phyloP scores from a whole-genome alignment of 257 asterid genomes.

The Cinchona pubescens region DNA sequence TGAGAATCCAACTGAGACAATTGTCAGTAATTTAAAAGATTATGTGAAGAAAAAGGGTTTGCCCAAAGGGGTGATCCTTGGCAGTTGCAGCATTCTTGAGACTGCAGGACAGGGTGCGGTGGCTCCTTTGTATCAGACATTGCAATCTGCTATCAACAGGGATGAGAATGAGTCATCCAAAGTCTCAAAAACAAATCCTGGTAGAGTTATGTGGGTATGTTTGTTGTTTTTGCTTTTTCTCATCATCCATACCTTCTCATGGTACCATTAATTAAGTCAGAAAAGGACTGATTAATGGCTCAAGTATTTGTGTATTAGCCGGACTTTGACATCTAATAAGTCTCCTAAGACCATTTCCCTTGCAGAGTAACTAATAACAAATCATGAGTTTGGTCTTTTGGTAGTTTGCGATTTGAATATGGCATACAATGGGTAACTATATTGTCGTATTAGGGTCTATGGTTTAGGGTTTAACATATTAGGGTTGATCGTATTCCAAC shows the following conservation, averaged over 20 bases:
- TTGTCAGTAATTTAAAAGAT: conserved; percentile 68
- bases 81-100: conserved; percentile 87
- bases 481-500: too few relatives aligned
- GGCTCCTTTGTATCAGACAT: conserved; percentile 72
- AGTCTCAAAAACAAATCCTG: too few relatives aligned
- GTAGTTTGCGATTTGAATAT: background rate
- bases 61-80: conserved; percentile 80
- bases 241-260: background rate
- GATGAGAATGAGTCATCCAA: conserved; percentile 35
- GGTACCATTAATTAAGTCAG: background rate
- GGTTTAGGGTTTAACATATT: too few relatives aligned
- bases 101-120: conserved; percentile 91
- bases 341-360: background rate
- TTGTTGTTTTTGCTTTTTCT: conserved; percentile 12
- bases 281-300: conserved; percentile 3
- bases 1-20: conserved; percentile 90
- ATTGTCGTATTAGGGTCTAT: background rate
- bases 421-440: background rate
- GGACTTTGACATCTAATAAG: too few relatives aligned
- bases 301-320: too few relatives aligned
- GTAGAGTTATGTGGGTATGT: conserved; percentile 79
- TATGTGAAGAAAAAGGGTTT: conserved; percentile 66
- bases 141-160: conserved; percentile 59
- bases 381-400: background rate
- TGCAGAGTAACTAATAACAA: background rate